Evolutionary conservation across 352 stramenopile genomes (phyloP), one percentile per base, ranked within the genome.

Genomic region (Globisporangium viniferum): DNA sequence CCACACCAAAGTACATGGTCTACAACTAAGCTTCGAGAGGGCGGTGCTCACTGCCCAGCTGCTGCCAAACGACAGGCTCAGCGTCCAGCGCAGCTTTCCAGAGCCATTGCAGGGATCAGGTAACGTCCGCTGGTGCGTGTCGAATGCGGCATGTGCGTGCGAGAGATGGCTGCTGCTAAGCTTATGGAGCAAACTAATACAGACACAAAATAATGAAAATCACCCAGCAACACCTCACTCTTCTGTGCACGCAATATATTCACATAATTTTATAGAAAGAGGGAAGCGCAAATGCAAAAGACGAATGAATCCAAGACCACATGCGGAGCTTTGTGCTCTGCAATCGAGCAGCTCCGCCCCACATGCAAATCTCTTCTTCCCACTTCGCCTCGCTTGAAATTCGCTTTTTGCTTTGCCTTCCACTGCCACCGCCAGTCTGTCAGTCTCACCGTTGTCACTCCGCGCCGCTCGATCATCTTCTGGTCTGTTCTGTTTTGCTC

Each of bases 1-100:
- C 97, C 44, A 99, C 98, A 72, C 98, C 98, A 35, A 99, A 99
- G 87, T 99, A 99, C 89, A 98, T 99, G 93, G 94, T 99, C 61
- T 98, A 98, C 85, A 98, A 98, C 74, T 98, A 97, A 62, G 61
- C 29, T 14, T 12, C 2, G 7, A 2, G 7, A 22, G 12, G n/a
- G 48, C 44, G 44, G 14, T 24, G 18, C 46, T 35, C 29, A n/a
- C 18, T 9, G 46, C 6, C 5, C 27, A 33, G 59, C 8, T 9
- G 22, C 6, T 7, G 22, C 8, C 15, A 41, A 51, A 15, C 35
- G 33, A 33, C 33, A 60, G 29, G 18, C 41, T 49, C 44, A 51
- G 44, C 18, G 18, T 51, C 41, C 44, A 51, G 44, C 18, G 44
- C 18, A 51, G 44, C 18, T n/a, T 51, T 51, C 44, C 44, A 51